Base-by-base conservation (phyloP, 2,329 filamentous ascomycete genomes). In the Monilinia fructigena region DNA sequence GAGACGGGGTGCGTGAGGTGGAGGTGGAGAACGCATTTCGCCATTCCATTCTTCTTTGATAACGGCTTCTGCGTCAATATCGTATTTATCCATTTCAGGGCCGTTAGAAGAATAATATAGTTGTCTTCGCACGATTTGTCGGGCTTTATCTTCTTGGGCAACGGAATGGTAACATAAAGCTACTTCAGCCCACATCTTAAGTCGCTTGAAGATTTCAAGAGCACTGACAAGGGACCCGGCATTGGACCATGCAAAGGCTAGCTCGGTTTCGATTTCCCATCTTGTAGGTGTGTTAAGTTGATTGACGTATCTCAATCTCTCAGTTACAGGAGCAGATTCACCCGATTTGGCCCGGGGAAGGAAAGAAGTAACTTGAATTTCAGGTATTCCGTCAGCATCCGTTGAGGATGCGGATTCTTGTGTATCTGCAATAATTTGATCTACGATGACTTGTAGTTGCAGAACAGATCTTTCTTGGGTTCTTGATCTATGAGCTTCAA, bases 121-220 rank as follows among this genome's bases (percentile, higher is more conserved):
- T 65, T 94, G 88, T 78, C 88, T 88, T 63, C 92, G 86, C 20
- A 98, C 81, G 59, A 97, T 85, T 3, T 83, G 85, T 65, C 86
- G 86, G 1, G 93, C 95, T 74, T 95, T 95, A 31, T 90, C 90
- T 78, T 97, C 93, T 78, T 86, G 62, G 79, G 80, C 66, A 82
- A 62, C 72, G 79, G 81, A 26, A 79, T 85, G 55, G 76, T 82
- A 75, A 76, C 95, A 99, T 1, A 99, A 82, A 0, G 95, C 94
- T 5, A 93, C 92, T 78, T 99, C 95, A 1, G 95, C 91, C 93
- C 95, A 98, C 77, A 98, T 89, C 66, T 93, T 88, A 23, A 99
- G 80, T 3, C 95, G 86, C 79, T 97, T 93, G 79, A 98, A 99
- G 68, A 99, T 98, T 68, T 97, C 95, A 1, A 99, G 84, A 0